Evolutionary conservation across 2,329 filamentous ascomycete species (phyloP).

Genomic region (Cercospora zeina): DNA sequence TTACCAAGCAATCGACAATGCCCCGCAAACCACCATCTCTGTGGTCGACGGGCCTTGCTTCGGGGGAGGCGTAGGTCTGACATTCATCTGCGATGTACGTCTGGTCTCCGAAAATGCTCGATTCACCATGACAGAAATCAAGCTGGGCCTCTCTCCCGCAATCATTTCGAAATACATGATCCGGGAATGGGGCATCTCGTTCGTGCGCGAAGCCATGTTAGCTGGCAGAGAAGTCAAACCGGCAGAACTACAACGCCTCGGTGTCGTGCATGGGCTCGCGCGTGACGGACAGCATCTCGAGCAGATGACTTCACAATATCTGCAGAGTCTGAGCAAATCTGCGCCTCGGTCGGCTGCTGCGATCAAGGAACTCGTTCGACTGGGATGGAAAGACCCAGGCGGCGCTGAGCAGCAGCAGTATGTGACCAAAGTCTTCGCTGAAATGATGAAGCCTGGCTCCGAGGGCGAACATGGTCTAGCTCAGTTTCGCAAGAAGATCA

Average conservation of each 20-base stretch:
- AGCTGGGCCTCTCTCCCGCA: conserved; percentile 28
- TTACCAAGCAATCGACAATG: conserved; percentile 26
- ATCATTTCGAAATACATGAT: conserved; percentile 31
- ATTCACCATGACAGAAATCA: conserved; percentile 28
- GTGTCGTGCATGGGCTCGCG: conserved; percentile 22
- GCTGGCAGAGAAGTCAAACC: conserved; percentile 22
- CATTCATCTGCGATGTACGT: conserved; percentile 29
- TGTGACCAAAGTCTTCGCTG: conserved; percentile 24
- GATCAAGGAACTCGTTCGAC: conserved; percentile 25
- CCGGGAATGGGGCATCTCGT: conserved; percentile 26
- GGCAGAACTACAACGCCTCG: conserved; percentile 24
- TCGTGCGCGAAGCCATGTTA: conserved; percentile 27
- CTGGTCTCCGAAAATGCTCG: conserved; percentile 23
- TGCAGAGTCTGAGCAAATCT: conserved; percentile 18
- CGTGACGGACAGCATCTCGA: conserved; percentile 10
- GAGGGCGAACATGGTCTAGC: conserved; percentile 26
- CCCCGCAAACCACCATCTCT: conserved; percentile 28
- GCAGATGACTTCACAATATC: conserved; percentile 13
- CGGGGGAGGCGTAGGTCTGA: conserved; percentile 28
- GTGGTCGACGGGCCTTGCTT: conserved; percentile 24
- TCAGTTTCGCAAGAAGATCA: conserved; percentile 26
- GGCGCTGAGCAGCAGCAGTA: conserved; percentile 19
- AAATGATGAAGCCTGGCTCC: conserved; percentile 28
- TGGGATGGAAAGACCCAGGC: conserved; percentile 26
- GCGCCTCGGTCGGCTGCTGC: conserved; percentile 25